Base-by-base conservation (phyloP, 2,329 filamentous ascomycete species). In the Tolypocladium nubicola region DNA sequence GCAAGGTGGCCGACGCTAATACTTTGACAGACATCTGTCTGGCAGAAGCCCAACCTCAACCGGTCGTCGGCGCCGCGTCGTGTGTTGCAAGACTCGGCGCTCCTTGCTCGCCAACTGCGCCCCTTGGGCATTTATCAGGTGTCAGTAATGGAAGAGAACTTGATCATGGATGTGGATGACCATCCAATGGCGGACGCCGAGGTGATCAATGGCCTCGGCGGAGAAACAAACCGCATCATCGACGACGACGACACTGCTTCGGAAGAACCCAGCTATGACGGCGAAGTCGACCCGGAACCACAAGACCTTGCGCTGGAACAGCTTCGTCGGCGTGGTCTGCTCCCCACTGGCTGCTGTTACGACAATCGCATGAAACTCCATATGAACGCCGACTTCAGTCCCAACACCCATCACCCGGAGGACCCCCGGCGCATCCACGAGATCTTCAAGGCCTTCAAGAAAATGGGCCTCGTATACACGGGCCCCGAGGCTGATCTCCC, bases 311-410 rank as follows among this genome's bases (percentile, higher is more conserved):
- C 70, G 8, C 64, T 69, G 2, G 72, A 70, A 3, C 70, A 73
- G 55, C 63, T 77, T 54, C 69, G 69, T 16, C 73, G 73, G 57
- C 76, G 73, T 41, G 77, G 78, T 2, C 72, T 83, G 33, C 76
- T 89, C 1, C 83, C 87, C 0, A 92, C 88, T 0, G 89, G 89
- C 4, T 84, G 88, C 60, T 93, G 89, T 63, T 99, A 97, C 69
- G 94, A 99, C 74, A 86, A 90, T 58, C 85, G 93, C 38, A 99
- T 99, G 94, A 90, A 94, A 60, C 88, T 95, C 60, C 94, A 99
- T 70, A 89, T 91, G 56, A 96, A 97, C 68, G 85, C 89, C 19
- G 86, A 90, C 68, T 87, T 84, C 67, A 83, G 81, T 21, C 79
- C 81, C 1, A 82, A 85, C 53, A 87, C 93, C 26, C 87, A 95